A percentile compares a stretch with the other conserved stretches of the same genome.
Evolutionary conservation across 805 yeast genomes (phyloP).

Genomic region (Myxozyma mucilagina): DNA sequence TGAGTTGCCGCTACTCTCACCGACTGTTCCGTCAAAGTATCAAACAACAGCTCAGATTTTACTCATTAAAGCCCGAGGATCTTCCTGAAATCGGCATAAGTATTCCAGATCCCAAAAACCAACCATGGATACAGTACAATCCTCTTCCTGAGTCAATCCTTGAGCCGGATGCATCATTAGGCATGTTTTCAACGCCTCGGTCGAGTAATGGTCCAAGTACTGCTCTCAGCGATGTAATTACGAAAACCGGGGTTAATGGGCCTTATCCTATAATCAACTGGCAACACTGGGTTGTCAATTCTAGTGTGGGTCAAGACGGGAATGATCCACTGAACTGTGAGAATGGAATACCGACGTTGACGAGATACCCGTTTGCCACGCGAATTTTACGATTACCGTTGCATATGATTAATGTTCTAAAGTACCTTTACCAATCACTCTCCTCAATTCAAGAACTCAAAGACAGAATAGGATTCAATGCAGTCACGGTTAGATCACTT

Average conservation of each 20-base stretch:
- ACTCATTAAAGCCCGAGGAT: background rate
- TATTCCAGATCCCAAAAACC: background rate
- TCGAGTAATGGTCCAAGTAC: slow-evolving; percentile 5
- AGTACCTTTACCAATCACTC: background rate
- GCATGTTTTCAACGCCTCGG: background rate
- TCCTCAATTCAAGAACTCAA: background rate
- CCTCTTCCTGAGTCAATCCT: background rate
- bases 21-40: too few relatives aligned
- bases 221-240: background rate
- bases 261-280: slow-evolving; percentile 22
- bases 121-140: slow-evolving; percentile 8
- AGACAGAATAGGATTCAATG: background rate
- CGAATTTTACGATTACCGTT: background rate
- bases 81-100: slow-evolving; percentile 1
- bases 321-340: background rate
- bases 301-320: background rate
- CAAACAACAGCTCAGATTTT: background rate
- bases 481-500: background rate
- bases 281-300: slow-evolving; percentile 28
- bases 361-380: background rate
- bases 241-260: background rate
- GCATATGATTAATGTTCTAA: background rate
- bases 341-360: slow-evolving; percentile 1
- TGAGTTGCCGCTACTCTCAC: too few relatives aligned
- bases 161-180: background rate